Evolutionary conservation across 169 alveolate genomes (phyloP).

Genomic region (Plasmodium knowlesi): DNA sequence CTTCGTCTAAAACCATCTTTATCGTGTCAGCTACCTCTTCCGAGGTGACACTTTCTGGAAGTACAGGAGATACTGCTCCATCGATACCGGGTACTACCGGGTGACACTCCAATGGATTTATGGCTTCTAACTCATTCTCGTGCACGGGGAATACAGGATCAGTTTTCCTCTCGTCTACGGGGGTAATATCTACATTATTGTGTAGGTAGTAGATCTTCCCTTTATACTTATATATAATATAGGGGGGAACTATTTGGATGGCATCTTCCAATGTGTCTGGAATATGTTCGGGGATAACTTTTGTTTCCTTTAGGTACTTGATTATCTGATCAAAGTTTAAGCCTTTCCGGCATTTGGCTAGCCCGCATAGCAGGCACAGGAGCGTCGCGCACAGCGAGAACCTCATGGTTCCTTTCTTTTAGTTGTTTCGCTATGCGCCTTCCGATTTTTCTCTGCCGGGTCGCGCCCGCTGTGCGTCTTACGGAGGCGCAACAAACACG

Average conservation of each 20-base stretch:
- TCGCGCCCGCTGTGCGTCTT: not conserved
- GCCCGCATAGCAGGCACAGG: not conserved
- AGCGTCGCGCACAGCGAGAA: not conserved
- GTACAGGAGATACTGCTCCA: not conserved
- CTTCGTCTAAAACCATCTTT: constrained; percentile 11
- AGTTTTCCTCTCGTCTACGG: not conserved
- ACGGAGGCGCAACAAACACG: not conserved
- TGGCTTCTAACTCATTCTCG: not conserved
- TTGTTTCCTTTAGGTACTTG: constrained; percentile 39
- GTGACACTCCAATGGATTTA: not conserved
- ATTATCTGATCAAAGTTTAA: constrained; percentile 34
- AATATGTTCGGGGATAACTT: constrained; percentile 10
- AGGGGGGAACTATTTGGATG: constrained; percentile 44
- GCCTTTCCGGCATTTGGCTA: not conserved
- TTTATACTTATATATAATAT: constrained; percentile 37
- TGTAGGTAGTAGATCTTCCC: constrained; percentile 42
- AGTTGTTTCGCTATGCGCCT: not conserved
- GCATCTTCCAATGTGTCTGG: constrained; percentile 23
- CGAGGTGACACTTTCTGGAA: not conserved
- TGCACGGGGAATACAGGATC: not conserved
- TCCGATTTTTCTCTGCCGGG: not conserved
- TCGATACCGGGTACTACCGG: not conserved
- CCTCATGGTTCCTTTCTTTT: not conserved
- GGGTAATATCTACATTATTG: constrained; percentile 25
- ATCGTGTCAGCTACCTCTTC: not conserved